phyloP scores from a whole-genome alignment of 164 flowering plant species.

The Magnolia officinalis region DNA sequence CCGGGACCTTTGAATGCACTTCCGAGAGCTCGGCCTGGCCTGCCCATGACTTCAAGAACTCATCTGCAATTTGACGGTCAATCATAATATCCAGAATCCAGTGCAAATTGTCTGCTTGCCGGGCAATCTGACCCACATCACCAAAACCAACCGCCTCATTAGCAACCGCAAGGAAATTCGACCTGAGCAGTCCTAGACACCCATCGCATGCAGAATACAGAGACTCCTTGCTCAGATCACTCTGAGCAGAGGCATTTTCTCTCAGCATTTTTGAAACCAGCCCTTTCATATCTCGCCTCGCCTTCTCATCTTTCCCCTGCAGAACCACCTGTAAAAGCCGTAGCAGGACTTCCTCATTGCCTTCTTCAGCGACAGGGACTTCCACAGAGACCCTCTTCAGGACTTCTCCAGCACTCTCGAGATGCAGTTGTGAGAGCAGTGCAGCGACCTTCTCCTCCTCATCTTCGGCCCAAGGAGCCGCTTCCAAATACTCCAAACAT shows the following conservation, averaged over 20 bases:
- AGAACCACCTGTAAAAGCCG: slow-evolving; percentile 79
- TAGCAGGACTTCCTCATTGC: slow-evolving; percentile 52
- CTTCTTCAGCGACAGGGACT: slow-evolving; percentile 40
- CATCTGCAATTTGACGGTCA: slow-evolving; percentile 86
- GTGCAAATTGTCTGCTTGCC: slow-evolving; percentile 87
- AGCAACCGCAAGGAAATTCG: slow-evolving; percentile 56
- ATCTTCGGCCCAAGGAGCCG: slow-evolving; percentile 99
- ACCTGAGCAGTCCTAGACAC: slow-evolving; percentile 55
- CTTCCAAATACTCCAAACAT: slow-evolving; percentile 93
- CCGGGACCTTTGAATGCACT: slow-evolving; percentile 68
- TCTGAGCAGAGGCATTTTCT: slow-evolving; percentile 61
- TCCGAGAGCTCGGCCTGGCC: slow-evolving; percentile 60
- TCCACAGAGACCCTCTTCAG: slow-evolving; percentile 79
- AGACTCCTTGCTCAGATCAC: slow-evolving; percentile 74
- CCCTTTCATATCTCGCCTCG: slow-evolving; percentile 92
- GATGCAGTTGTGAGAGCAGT: slow-evolving; percentile 66
- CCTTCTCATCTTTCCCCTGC: slow-evolving; percentile 92
- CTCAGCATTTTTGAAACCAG: slow-evolving; percentile 81
- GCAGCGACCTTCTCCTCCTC: slow-evolving; percentile 91
- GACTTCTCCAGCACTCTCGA: slow-evolving; percentile 78
- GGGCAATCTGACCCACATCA: slow-evolving; percentile 55
- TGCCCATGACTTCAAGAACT: slow-evolving; percentile 79
- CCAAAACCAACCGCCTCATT: slow-evolving; percentile 21
- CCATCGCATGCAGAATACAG: slow-evolving; percentile 69
- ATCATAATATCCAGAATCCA: slow-evolving; percentile 90